Conservation (phyloP, 2,329 filamentous ascomycete species). For the Colletotrichum agaves region DNA sequence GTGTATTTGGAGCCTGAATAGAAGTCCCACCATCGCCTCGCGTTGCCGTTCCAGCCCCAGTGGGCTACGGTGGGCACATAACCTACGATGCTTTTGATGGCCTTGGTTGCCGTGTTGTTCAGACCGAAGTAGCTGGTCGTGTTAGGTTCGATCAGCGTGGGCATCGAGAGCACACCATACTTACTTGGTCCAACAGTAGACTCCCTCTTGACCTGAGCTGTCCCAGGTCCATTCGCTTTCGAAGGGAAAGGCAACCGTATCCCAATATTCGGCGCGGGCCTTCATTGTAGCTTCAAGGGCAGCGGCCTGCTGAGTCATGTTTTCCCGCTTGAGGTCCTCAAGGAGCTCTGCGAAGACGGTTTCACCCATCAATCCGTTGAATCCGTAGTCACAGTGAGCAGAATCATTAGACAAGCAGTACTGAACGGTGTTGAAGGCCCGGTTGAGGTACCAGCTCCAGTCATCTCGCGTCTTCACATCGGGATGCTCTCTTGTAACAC, state of each 20-base stretch:
- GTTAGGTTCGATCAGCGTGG: background rate
- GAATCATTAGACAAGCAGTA: conserved; percentile 51
- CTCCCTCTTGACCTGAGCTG: conserved; percentile 69
- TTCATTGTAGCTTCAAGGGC: conserved; percentile 58
- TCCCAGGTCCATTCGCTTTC: conserved; percentile 73
- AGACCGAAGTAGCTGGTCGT: conserved; percentile 58
- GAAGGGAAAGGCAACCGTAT: conserved; percentile 62
- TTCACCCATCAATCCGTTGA: conserved; percentile 68
- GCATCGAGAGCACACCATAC: background rate
- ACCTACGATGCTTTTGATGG: conserved; percentile 63
- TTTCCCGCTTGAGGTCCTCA: conserved; percentile 60
- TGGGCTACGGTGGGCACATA: conserved; percentile 68
- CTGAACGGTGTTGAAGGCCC: conserved; percentile 63
- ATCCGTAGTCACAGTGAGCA: conserved; percentile 49
- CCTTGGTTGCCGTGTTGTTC: conserved; percentile 56
- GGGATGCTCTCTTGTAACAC: conserved; percentile 61
- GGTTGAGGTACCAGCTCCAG: conserved; percentile 66
- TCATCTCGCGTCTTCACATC: conserved; percentile 44
- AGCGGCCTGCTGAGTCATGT: conserved; percentile 42
- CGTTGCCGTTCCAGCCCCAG: conserved; percentile 73
- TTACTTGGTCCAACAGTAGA: conserved; percentile 67
- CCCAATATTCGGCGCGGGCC: conserved; percentile 60
- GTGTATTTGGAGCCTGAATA: conserved; percentile 51
- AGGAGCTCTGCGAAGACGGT: conserved; percentile 66
- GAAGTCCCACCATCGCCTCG: conserved; percentile 69